phyloP scores from a whole-genome alignment of 495 filamentous ascomycete species.

The Bombardia bombarda region DNA sequence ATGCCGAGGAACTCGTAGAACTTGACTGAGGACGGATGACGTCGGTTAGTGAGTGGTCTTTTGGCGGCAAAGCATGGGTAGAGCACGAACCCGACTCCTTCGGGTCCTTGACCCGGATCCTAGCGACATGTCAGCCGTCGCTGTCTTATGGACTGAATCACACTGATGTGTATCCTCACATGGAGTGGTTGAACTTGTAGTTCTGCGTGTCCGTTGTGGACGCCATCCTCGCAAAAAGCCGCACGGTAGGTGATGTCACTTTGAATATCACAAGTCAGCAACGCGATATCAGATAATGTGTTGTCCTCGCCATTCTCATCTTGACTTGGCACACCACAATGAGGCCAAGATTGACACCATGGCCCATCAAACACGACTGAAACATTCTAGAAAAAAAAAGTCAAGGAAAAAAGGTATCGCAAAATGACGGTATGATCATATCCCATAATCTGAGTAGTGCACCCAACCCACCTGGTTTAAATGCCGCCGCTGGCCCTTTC shows the following conservation, averaged over 20 bases:
- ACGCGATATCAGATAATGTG: not conserved
- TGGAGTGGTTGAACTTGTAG: constrained; percentile 81
- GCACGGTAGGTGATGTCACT: no score
- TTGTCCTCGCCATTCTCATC: no score
- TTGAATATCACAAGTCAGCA: not conserved
- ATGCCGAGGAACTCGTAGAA: constrained; percentile 95
- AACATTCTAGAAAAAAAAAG: no score
- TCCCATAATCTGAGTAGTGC: no score
- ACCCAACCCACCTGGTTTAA: not conserved
- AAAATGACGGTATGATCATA: no score
- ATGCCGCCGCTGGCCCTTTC: not conserved
- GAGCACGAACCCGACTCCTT: constrained; percentile 55
- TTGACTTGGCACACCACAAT: no score
- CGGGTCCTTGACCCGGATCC: constrained; percentile 93
- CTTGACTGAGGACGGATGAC: constrained; percentile 54
- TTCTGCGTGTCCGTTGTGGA: constrained; percentile 61
- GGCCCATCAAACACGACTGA: no score
- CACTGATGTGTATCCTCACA: constrained; percentile 42
- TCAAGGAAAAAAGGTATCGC: no score
- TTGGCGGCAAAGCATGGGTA: not conserved
- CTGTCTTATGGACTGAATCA: constrained; percentile 5
- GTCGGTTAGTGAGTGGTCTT: not conserved
- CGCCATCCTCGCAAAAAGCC: constrained; percentile 52
- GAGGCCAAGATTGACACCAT: no score
- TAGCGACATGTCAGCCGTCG: constrained; percentile 23